These are phyloP conservation scores for Parmales sp. DNA, from an alignment of 108 stramenopile genomes.

Conservation along the genomic window DNA sequence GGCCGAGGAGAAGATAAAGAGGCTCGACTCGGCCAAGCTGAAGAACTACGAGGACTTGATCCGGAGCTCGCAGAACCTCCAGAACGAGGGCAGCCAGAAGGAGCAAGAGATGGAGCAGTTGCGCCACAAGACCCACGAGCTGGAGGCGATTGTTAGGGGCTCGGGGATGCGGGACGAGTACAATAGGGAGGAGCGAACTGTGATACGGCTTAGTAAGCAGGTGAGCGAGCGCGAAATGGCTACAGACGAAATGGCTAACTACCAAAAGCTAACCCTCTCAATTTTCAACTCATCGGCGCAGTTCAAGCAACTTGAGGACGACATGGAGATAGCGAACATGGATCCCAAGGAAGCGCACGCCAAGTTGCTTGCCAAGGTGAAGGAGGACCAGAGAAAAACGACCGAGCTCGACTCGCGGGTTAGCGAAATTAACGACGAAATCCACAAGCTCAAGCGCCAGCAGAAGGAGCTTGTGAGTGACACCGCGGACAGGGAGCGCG, in stretches of 20 bases:
- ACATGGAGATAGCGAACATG: constrained; percentile 41
- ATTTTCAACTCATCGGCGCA: constrained; percentile 12
- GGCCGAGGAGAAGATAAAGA: constrained; percentile 38
- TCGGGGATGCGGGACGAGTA: constrained; percentile 18
- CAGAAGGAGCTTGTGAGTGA: constrained; percentile 15
- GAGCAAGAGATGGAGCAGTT: not conserved
- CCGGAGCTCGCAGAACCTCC: not conserved
- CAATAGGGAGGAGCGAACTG: constrained; percentile 13
- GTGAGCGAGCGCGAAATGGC: constrained; percentile 23
- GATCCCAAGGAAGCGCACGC: constrained; percentile 41
- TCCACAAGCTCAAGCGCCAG: constrained; percentile 1
- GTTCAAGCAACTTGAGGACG: constrained; percentile 25
- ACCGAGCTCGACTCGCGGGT: constrained; percentile 25
- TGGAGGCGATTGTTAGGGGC: constrained; percentile 11
- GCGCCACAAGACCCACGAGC: not conserved
- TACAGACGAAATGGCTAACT: constrained; percentile 29
- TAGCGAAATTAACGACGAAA: constrained; percentile 11
- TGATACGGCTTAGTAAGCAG: constrained; percentile 18
- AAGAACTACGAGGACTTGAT: not conserved
- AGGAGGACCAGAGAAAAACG: constrained; percentile 27
- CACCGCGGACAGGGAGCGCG: constrained; percentile 8
- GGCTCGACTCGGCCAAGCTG: constrained; percentile 34
- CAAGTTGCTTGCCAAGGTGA: constrained; percentile 29
- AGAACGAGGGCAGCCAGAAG: not conserved
- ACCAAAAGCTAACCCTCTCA: constrained; percentile 29